Evolutionary conservation across 2,329 filamentous ascomycete genomes (phyloP), one percentile per base, ranked within the genome.

Genomic region (Rhynchosporium graminicola): DNA sequence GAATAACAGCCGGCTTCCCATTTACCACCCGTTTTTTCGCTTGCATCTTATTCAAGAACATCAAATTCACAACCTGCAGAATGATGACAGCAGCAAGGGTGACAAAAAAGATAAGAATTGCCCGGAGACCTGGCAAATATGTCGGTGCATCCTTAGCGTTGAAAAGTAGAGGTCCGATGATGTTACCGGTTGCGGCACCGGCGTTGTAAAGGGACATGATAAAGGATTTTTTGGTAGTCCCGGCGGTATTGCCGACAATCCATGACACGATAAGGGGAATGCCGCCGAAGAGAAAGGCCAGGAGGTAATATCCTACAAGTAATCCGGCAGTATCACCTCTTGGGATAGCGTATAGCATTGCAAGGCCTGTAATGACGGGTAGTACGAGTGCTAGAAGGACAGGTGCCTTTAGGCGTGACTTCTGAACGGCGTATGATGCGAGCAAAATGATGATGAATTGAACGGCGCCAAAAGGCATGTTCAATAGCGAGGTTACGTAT

Each of bases 231-330:
- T 90, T 89, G 2, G 87, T 89, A 15, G 82, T 83, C 6, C 87
- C 88, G 0, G 80, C 87, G 0, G 86, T 89, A 72, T 90, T 90
- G 7, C 82, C 85, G 5, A 89, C 80, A 62, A 89, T 86, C 87
- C 87, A 91, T 0, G 84, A 81, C 0, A 89, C 83, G 31, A 88
- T 82, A 9, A 90, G 76, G 0, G 87, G 87, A 68, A 87, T 88
- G 1, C 82, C 84, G 0, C 85, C 85, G 64, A 86, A 90, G 8
- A 89, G 76, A 72, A 89, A 89, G 0, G 85, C 83, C 0, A 89
- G 79, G 1, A 89, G 77, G 67, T 89, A 89, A 73, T 89, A 89
- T 0, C 82, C 86, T 0, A 78, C 81, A 2, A 90, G 77, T 2
- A 88, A 70, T 0, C 78, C 75, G 0, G 79, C 77, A 50, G 79